These are phyloP conservation scores for Carex parvula DNA, from an alignment of 176 grass and related monocot genomes.

Conservation along the genomic window DNA sequence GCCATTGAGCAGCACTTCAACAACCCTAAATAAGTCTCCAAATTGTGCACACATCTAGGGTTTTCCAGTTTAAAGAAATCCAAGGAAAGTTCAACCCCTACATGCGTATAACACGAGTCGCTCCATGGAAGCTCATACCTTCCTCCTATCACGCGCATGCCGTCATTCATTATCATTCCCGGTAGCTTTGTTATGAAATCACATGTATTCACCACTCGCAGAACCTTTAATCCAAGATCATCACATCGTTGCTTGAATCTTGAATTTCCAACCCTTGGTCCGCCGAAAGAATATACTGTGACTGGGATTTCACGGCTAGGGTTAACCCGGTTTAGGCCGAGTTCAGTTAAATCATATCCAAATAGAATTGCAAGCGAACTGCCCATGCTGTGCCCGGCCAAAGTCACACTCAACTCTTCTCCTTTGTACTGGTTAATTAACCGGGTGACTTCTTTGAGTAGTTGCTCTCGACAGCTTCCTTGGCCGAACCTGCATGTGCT, in stretches of 20 bases:
- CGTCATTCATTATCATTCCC: conserved; percentile 72
- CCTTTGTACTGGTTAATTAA: conserved; percentile 29
- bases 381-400: conserved; percentile 93
- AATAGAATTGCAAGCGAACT: conserved; percentile 57
- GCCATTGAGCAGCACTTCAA: conserved; percentile 35
- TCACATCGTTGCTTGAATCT: conserved; percentile 74
- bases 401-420: conserved; percentile 58
- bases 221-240: conserved; percentile 71
- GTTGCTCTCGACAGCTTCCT: conserved; percentile 82
- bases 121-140: conserved; percentile 34
- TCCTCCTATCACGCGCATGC: conserved; percentile 16
- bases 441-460: conserved; percentile 61
- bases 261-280: conserved; percentile 66
- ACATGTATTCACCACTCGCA: conserved; percentile 61
- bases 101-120: conserved; percentile 59
- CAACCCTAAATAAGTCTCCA: conserved; percentile 58
- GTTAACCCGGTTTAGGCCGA: conserved; percentile 42
- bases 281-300: conserved; percentile 85
- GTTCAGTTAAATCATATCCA: conserved; percentile 70
- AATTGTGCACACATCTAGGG: conserved; percentile 61
- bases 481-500: conserved; percentile 53
- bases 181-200: conserved; percentile 77
- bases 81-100: conserved; percentile 69
- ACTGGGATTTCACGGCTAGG: conserved; percentile 24
- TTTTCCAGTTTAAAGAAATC: conserved; percentile 54